A percentile compares a stretch with the other conserved stretches of the same genome.
Evolutionary conservation across 306 rosid species (phyloP).

Genomic region (Ammopiptanthus mongolicus): DNA sequence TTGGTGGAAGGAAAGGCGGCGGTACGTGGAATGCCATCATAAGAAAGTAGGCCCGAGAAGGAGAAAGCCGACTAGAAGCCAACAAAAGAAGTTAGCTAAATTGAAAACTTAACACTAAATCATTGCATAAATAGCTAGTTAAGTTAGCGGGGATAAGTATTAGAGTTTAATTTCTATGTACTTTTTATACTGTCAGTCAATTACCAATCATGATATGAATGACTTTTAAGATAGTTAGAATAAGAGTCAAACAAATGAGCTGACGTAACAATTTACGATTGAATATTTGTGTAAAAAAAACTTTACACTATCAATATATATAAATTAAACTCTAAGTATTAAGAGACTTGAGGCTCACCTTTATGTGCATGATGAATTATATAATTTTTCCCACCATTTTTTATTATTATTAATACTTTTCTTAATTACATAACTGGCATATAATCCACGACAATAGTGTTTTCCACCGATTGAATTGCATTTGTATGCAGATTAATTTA

Average conservation of each 20-base stretch:
- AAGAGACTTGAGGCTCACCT: background rate
- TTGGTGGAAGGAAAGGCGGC: constrained; percentile 23
- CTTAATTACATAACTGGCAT: background rate
- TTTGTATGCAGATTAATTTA: constrained; percentile 20
- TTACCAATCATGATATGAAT: too few species aligned
- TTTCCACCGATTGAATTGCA: background rate
- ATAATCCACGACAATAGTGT: background rate
- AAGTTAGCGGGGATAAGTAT: background rate
- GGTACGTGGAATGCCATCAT: constrained; percentile 9
- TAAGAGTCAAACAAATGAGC: too few species aligned
- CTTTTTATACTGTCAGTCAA: too few species aligned
- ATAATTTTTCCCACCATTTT: background rate
- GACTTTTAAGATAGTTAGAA: too few species aligned
- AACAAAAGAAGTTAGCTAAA: constrained; percentile 5
- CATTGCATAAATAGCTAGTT: background rate
- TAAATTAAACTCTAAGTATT: too few species aligned
- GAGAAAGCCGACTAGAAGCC: background rate
- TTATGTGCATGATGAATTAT: background rate
- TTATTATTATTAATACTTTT: background rate
- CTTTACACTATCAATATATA: too few species aligned
- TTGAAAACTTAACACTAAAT: background rate
- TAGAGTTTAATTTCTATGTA: too few species aligned
- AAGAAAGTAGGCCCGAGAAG: background rate
- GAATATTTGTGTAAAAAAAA: too few species aligned
- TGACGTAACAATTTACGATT: too few species aligned